Base-by-base conservation (phyloP, 257 asterid genomes). In the Penstemon barbatus region DNA sequence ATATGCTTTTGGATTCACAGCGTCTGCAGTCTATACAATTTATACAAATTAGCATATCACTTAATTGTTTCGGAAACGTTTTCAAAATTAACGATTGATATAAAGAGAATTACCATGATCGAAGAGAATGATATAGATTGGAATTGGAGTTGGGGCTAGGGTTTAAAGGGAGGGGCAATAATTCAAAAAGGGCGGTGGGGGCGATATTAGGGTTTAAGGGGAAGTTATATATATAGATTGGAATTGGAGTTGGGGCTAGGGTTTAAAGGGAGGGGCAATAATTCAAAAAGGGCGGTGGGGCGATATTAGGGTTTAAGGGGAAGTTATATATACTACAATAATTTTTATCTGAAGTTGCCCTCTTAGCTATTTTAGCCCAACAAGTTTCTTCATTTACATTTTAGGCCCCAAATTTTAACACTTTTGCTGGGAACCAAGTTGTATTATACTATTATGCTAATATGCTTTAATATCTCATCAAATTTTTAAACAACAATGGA, bases 1-100 rank as follows among this genome's bases (percentile, higher is more conserved):
- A 74, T 90, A 90, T 4, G 97, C 97, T 66, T 88, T 90, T 4
- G 96, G 97, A 78, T 90, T 87, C 81, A 86, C 96, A 52, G 81
- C 79, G 77, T 86, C 94, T 18, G 79, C 82, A 65, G 95, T 77
- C 95, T 87, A 68, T 9, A 18, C 18, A 43, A 5, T 25, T 25
- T 5, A 43, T 12, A 69, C 33, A 61, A 2, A 42, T 3, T 67
- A 48, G 48, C 44, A 61, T 40, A 38, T 3, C 13, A 41, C 3
- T 38, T 56, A 5, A 57, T 7, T 9, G 5, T 25, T 25, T 2
- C 2, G 25, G 15, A 8, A 0, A 39, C 37, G 46, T 36, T 8
- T 4, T 4, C 13, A 12, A 40, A 40, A 60, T 1, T 5, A 55
- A 10, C 8, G 40, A 55, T 3, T n/a, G 7, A 55, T 4, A 41